A percentile compares a stretch with the other conserved stretches of the same genome.
These are phyloP conservation scores for Tylopilus orsonianus DNA, from an alignment of 1,284 basidiomycete species.

Conservation along the genomic window DNA sequence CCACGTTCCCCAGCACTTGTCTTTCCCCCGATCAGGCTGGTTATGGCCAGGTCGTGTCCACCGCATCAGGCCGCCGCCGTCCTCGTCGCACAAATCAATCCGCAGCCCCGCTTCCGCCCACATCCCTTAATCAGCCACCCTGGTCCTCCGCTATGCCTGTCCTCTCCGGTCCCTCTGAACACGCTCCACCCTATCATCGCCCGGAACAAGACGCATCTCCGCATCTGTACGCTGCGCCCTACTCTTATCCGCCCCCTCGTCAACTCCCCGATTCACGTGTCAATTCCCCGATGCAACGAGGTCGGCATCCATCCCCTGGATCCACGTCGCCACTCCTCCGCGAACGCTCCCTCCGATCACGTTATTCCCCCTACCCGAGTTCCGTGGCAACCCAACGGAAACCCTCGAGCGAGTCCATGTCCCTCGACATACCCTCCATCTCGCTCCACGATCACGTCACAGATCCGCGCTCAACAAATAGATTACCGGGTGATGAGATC, in stretches of 20 bases:
- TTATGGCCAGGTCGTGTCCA: constrained; percentile 74
- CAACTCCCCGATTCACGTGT: constrained; percentile 31
- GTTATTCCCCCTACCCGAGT: constrained; percentile 46
- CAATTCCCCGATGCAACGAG: constrained; percentile 28
- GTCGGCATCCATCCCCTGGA: constrained; percentile 25
- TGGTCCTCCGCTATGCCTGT: constrained; percentile 32
- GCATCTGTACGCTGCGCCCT: constrained; percentile 26
- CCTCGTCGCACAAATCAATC: constrained; percentile 47
- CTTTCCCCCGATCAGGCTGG: constrained; percentile 79
- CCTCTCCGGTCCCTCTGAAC: constrained; percentile 24
- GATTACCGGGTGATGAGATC: constrained; percentile 41
- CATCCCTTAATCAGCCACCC: constrained; percentile 26
- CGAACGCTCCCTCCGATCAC: constrained; percentile 31
- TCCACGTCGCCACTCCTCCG: constrained; percentile 33
- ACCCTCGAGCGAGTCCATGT: constrained; percentile 32
- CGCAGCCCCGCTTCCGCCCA: constrained; percentile 25
- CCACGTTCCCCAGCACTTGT: constrained; percentile 75
- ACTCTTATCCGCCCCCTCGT: constrained; percentile 32
- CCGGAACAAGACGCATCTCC: constrained; percentile 27
- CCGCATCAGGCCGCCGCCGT: constrained; percentile 59
- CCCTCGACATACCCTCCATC: constrained; percentile 45
- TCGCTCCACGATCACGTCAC: constrained; percentile 29
- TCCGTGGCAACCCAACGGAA: constrained; percentile 30
- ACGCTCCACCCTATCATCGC: constrained; percentile 26
- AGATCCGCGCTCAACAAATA: constrained; percentile 18